Conservation (phyloP, 352 stramenopile species). For the Phytopythium aichiense region DNA sequence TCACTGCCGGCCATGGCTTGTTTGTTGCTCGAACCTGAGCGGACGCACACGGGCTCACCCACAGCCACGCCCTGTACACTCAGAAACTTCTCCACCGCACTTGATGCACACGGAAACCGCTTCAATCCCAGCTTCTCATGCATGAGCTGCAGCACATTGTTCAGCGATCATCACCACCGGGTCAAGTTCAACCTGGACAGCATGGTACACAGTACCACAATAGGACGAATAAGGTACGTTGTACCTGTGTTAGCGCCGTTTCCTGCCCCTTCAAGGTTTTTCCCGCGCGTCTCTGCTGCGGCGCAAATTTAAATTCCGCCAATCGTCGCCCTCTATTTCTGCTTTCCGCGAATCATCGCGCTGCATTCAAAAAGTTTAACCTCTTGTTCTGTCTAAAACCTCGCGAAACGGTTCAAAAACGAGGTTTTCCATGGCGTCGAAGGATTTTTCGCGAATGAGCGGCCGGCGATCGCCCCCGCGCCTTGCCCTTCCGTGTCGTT, state of each 20-base stretch:
- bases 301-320: constrained; percentile 36
- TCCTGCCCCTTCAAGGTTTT: background rate
- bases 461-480: background rate
- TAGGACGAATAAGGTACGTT: background rate
- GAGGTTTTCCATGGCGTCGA: constrained; percentile 17
- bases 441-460: constrained; percentile 39
- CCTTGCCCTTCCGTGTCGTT: constrained; percentile 9
- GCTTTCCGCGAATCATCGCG: constrained; percentile 35
- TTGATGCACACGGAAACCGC: too few relatives aligned
- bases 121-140: too few relatives aligned
- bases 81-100: too few relatives aligned
- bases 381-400: background rate
- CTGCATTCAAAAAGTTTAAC: background rate
- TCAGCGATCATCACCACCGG: too few relatives aligned
- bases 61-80: too few relatives aligned
- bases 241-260: background rate
- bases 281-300: background rate
- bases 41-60: too few relatives aligned
- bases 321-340: constrained; percentile 11
- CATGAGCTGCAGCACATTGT: too few relatives aligned
- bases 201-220: background rate
- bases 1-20: too few relatives aligned
- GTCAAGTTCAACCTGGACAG: background rate
- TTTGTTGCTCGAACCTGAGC: too few relatives aligned
- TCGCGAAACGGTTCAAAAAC: background rate